A percentile compares a stretch with the other conserved stretches of the same genome.
phyloP scores from a whole-genome alignment of 1,139 yeast genomes.

The Keqinozyma sinolaborantium region DNA sequence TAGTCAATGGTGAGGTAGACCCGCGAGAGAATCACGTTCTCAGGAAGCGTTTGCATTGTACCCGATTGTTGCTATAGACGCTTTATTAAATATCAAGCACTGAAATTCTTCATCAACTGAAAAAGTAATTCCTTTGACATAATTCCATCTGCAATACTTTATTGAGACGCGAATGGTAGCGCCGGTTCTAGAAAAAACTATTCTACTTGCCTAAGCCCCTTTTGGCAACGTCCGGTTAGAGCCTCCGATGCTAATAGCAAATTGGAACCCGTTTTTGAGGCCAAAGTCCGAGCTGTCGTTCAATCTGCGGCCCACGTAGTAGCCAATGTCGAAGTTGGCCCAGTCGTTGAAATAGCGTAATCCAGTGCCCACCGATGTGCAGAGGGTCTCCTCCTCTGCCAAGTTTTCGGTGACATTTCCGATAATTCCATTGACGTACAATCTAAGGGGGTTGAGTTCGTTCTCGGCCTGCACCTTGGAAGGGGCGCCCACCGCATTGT shows the following conservation, averaged over 20 bases:
- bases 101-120: too few species aligned
- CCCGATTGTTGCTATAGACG: too few species aligned
- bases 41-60: conserved; percentile 24
- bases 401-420: conserved; percentile 33
- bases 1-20: conserved; percentile 37
- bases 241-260: conserved; percentile 45
- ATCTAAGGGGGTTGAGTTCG: conserved; percentile 39
- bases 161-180: too few species aligned
- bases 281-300: conserved; percentile 21
- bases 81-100: too few species aligned
- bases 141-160: too few species aligned
- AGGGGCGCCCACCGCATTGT: neutral
- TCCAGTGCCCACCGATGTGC: conserved; percentile 41
- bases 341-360: conserved; percentile 38
- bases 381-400: conserved; percentile 19
- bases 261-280: conserved; percentile 44
- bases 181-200: neutral
- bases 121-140: too few species aligned
- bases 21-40: conserved; percentile 35
- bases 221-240: conserved; percentile 17
- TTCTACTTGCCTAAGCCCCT: neutral
- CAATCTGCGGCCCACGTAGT: conserved; percentile 33
- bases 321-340: conserved; percentile 48
- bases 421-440: conserved; percentile 33
- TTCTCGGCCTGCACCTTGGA: conserved; percentile 5